phyloP scores from a whole-genome alignment of 2,329 filamentous ascomycete genomes.

The Elsinoe batatas region DNA sequence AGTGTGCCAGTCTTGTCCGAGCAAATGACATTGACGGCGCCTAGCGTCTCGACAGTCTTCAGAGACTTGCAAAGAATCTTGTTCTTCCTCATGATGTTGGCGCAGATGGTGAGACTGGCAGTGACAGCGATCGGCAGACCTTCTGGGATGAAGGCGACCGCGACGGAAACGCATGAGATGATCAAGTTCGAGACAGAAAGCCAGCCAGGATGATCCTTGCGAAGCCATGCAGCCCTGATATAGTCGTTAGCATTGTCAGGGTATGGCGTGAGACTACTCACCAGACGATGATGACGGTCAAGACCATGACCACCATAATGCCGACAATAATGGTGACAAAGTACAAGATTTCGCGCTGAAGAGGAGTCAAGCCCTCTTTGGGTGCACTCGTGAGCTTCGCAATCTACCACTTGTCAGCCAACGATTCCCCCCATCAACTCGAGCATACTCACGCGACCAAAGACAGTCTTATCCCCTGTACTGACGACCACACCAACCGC shows the following conservation, averaged over 20 bases:
- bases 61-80: constrained; percentile 71
- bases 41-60: constrained; percentile 68
- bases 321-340: constrained; percentile 62
- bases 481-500: constrained; percentile 59
- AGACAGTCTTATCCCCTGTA: constrained; percentile 63
- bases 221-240: constrained; percentile 58
- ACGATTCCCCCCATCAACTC: background rate
- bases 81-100: constrained; percentile 66
- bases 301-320: constrained; percentile 57
- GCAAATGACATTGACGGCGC: constrained; percentile 62
- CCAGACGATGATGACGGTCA: constrained; percentile 58
- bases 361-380: constrained; percentile 55
- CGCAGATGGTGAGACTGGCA: constrained; percentile 59
- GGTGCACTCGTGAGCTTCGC: constrained; percentile 62
- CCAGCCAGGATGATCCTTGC: constrained; percentile 55
- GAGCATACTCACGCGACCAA: constrained; percentile 47
- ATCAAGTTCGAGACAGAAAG: constrained; percentile 65
- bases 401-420: constrained; percentile 28
- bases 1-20: constrained; percentile 69
- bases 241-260: background rate
- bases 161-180: constrained; percentile 59
- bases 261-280: constrained; percentile 22
- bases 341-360: constrained; percentile 62
- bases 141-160: constrained; percentile 37
- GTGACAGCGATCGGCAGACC: constrained; percentile 62